phyloP scores from a whole-genome alignment of 495 filamentous ascomycete genomes.

The Daldinia concentrica region DNA sequence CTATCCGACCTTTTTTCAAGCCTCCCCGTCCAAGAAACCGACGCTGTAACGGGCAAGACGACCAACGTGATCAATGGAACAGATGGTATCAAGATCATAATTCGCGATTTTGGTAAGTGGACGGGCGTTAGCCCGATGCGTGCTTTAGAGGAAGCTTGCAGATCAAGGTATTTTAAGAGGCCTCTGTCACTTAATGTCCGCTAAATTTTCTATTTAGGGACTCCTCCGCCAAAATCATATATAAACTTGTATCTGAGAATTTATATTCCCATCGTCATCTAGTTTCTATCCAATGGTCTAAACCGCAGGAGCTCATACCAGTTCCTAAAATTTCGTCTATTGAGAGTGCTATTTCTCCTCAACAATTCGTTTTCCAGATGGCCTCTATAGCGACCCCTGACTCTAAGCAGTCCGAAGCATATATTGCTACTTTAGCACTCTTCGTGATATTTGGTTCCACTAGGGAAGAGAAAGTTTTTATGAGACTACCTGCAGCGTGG shows the following conservation, averaged over 20 bases:
- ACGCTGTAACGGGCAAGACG: constrained; percentile 60
- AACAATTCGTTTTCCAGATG: constrained; percentile 72
- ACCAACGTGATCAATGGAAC: constrained; percentile 60
- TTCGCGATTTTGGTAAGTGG: constrained; percentile 87
- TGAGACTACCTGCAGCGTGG: constrained; percentile 81
- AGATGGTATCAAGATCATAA: constrained; percentile 62
- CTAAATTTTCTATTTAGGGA: constrained; percentile 62
- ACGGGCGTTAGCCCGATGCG: constrained; percentile 74
- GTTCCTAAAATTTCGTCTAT: constrained; percentile 51
- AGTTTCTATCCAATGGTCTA: constrained; percentile 82
- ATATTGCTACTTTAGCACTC: constrained; percentile 80
- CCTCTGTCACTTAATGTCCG: constrained; percentile 4
- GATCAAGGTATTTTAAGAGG: constrained; percentile 69
- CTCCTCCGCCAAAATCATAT: constrained; percentile 68
- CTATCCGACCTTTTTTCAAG: constrained; percentile 70
- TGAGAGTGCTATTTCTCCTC: constrained; percentile 54
- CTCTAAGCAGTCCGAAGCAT: constrained; percentile 82
- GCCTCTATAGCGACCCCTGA: constrained; percentile 76
- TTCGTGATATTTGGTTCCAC: constrained; percentile 81
- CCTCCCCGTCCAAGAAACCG: constrained; percentile 71
- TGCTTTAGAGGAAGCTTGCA: constrained; percentile 86
- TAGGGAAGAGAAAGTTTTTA: constrained; percentile 85
- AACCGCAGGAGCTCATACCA: constrained; percentile 68
- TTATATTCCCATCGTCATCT: constrained; percentile 78
- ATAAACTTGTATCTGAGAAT: constrained; percentile 72